Evolutionary conservation across 257 asterid genomes (phyloP), one percentile per base, ranked within the genome.

Genomic region (Sherardia arvensis): DNA sequence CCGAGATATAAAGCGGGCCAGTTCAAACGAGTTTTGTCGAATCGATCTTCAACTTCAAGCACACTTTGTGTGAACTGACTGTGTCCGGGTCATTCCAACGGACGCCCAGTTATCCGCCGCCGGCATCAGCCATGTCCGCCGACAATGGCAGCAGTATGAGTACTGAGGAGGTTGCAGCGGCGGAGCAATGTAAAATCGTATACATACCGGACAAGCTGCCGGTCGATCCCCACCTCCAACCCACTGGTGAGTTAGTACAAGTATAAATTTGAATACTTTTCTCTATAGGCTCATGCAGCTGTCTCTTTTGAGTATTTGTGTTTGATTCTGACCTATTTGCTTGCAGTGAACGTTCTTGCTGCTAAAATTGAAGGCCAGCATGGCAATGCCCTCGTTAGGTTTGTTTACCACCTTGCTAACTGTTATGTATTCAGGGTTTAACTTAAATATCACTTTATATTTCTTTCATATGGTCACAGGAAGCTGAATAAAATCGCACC

Each of bases 401-500:
- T 62, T 64, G 83, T 53, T 51, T 66, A 48, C 22, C 30, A 29
- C 58, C 17, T 66, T 57, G 29, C 25, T 17, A 25, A 5, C 18
- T 59, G 20, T 30, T 30, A 18, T 29, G 10, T 30, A 7, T 22
- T 21, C 65, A 20, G 32, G 11, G n/a, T 21, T 33, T 38, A 36
- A 2, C 32, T 51, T 51, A 22, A 54, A 23, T 28, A 18, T 15
- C 25, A 58, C 11, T 12, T 18, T 32, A 48, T 4, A 21, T 43
- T 25, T 17, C 15, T 36, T 4, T 36, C 12, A 36, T 76, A 54
- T 60, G 51, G 51, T 43, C 20, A 43, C 59, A 90, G 96, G 88
- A 89, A 84, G 73, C 78, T 92, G 69, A 92, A 85, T 79, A 83
- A 76, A 36, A 73, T 81, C 66, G 88, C 94, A 27, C 95, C 97